A percentile compares a stretch with the other conserved stretches of the same genome.
Evolutionary conservation across 1,139 yeast genomes (phyloP).

Genomic region (Pichia sp.): DNA sequence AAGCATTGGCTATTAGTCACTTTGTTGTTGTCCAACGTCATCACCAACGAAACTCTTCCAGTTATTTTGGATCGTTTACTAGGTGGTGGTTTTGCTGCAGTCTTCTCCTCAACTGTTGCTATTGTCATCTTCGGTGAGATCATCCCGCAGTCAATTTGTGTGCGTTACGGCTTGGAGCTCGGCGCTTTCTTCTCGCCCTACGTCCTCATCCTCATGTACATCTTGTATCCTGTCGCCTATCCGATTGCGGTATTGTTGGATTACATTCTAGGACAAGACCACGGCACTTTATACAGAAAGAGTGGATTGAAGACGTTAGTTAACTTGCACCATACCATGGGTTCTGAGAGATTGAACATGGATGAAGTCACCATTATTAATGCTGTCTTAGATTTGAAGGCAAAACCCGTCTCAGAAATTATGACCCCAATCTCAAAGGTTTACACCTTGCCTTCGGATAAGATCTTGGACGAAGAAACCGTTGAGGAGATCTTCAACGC

Average conservation of each 20-base stretch:
- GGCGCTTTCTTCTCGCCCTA: slow-evolving; percentile 92
- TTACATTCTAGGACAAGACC: slow-evolving; percentile 85
- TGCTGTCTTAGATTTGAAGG: slow-evolving; percentile 91
- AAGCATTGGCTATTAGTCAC: slow-evolving; percentile 99
- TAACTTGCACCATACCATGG: slow-evolving; percentile 90
- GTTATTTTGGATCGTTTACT: slow-evolving; percentile 87
- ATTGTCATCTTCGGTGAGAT: slow-evolving; percentile 95
- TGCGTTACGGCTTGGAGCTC: slow-evolving; percentile 84
- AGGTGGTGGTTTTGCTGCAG: slow-evolving; percentile 98
- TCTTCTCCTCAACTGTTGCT: slow-evolving; percentile 83
- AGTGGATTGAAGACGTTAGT: slow-evolving; percentile 92
- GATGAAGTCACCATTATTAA: slow-evolving; percentile 96
- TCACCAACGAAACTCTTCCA: slow-evolving; percentile 93
- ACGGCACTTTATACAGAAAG: slow-evolving; percentile 90
- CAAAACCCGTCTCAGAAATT: slow-evolving; percentile 76
- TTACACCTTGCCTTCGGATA: slow-evolving; percentile 82
- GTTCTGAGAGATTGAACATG: slow-evolving; percentile 85
- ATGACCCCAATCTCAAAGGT: slow-evolving; percentile 96
- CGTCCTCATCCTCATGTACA: slow-evolving; percentile 77
- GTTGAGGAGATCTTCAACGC: slow-evolving; percentile 91
- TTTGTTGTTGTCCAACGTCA: slow-evolving; percentile 75
- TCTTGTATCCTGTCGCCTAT: slow-evolving; percentile 88
- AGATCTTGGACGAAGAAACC: slow-evolving; percentile 73
- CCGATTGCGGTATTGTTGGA: slow-evolving; percentile 85
- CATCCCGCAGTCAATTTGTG: slow-evolving; percentile 92